phyloP scores from a whole-genome alignment of 257 asterid genomes.

The Buddleja alternifolia region DNA sequence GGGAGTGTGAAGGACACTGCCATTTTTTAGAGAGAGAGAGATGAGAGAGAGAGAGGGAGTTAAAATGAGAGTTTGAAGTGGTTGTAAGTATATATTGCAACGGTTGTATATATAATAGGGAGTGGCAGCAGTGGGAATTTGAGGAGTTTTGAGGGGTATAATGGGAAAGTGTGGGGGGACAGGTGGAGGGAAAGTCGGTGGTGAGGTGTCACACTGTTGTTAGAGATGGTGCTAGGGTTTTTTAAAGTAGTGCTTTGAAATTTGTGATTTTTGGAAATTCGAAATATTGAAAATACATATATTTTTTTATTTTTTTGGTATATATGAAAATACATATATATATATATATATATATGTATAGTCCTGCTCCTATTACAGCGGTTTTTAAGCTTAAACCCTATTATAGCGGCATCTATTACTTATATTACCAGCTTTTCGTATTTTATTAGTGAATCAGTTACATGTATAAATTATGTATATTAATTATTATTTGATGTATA shows the following conservation, averaged over 20 bases:
- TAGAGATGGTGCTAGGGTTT: neutral
- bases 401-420: too few species aligned
- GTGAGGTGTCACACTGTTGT: neutral
- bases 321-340: too few species aligned
- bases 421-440: too few species aligned
- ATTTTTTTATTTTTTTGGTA: too few species aligned
- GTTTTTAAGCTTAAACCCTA: too few species aligned
- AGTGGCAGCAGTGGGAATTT: neutral
- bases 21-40: slow-evolving; percentile 19
- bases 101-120: neutral
- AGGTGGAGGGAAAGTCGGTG: slow-evolving; percentile 29
- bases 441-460: too few species aligned
- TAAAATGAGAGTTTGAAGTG: neutral
- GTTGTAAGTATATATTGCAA: too few species aligned
- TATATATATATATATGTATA: too few species aligned
- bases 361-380: too few species aligned
- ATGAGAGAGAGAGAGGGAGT: neutral
- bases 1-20: slow-evolving; percentile 11
- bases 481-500: too few species aligned
- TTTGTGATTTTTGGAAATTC: neutral
- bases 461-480: too few species aligned
- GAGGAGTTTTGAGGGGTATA: neutral
- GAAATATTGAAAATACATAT: too few species aligned
- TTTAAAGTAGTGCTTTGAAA: neutral
- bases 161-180: slow-evolving; percentile 13